These are phyloP conservation scores for Cyclospora cayetanensis DNA, from an alignment of 169 alveolate species.

Conservation along the genomic window DNA sequence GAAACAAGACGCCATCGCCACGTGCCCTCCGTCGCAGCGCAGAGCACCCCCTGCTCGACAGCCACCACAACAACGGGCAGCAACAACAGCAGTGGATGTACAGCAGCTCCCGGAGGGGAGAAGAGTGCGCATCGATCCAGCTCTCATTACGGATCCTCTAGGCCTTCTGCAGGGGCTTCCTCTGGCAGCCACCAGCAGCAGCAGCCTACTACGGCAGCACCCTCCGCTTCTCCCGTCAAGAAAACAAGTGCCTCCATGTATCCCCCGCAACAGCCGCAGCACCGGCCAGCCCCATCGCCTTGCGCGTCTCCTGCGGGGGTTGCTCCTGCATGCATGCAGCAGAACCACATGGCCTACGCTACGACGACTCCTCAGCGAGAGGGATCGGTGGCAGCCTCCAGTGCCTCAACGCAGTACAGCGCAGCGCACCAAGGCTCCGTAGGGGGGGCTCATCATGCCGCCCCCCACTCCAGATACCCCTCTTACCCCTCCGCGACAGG, in stretches of 20 bases:
- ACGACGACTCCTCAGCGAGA: too few species aligned
- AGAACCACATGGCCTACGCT: too few species aligned
- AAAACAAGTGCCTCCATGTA: too few species aligned
- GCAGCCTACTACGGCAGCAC: background rate
- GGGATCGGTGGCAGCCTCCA: too few species aligned
- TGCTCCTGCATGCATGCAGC: too few species aligned
- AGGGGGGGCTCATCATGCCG: too few species aligned
- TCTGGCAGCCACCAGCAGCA: background rate
- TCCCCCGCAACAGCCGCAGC: too few species aligned
- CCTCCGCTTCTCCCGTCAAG: too few species aligned
- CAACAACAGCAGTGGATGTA: background rate
- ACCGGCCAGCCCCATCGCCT: too few species aligned
- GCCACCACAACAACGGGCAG: constrained; percentile 46
- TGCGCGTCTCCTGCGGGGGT: too few species aligned
- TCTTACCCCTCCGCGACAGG: constrained; percentile 16
- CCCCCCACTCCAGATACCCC: background rate
- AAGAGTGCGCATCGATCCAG: constrained; percentile 5
- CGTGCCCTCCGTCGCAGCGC: background rate
- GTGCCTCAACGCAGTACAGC: too few species aligned
- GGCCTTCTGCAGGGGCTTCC: background rate
- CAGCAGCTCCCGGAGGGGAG: background rate
- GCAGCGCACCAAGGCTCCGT: too few species aligned
- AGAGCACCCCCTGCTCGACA: background rate
- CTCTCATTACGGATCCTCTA: background rate
- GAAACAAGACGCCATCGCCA: constrained; percentile 73